Conservation (phyloP, 768 basidiomycete genomes). For the Rhodotorula kratochvilovae region DNA sequence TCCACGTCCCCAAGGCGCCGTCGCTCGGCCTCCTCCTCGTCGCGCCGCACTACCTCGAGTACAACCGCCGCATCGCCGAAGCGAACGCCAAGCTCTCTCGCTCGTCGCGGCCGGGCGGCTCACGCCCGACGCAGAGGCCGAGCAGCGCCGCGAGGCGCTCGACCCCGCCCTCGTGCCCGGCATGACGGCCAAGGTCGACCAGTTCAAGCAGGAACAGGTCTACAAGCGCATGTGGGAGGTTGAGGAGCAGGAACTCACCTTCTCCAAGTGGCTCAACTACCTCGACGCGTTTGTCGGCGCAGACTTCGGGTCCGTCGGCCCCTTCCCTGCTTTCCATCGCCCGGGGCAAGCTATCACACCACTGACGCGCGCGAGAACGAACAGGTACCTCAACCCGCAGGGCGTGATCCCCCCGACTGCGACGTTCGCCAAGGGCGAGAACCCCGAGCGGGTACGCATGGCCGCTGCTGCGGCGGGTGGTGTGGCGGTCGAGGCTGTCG, state of each 20-base stretch:
- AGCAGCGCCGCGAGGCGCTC: slow-evolving; percentile 51
- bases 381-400: slow-evolving; percentile 63
- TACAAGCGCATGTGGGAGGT: slow-evolving; percentile 80
- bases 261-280: slow-evolving; percentile 75
- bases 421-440: slow-evolving; percentile 41
- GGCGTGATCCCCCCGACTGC: slow-evolving; percentile 70
- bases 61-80: slow-evolving; percentile 48
- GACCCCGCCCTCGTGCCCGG: slow-evolving; percentile 46
- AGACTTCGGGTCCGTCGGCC: slow-evolving; percentile 56
- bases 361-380: not conserved
- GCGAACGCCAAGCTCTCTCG: slow-evolving; percentile 40
- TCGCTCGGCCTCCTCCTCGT: slow-evolving; percentile 88
- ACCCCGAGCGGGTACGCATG: slow-evolving; percentile 14
- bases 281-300: slow-evolving; percentile 70
- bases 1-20: slow-evolving; percentile 92
- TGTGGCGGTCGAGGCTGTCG: slow-evolving; percentile 12
- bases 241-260: slow-evolving; percentile 71
- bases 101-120: slow-evolving; percentile 22
- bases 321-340: not conserved
- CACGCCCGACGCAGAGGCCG: slow-evolving; percentile 46
- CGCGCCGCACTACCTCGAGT: slow-evolving; percentile 51
- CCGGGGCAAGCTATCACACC: not conserved
- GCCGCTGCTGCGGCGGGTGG: not conserved
- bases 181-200: slow-evolving; percentile 67
- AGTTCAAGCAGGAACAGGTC: slow-evolving; percentile 79